Conservation (phyloP, 768 basidiomycete species). For the Amanita fuliginea region DNA sequence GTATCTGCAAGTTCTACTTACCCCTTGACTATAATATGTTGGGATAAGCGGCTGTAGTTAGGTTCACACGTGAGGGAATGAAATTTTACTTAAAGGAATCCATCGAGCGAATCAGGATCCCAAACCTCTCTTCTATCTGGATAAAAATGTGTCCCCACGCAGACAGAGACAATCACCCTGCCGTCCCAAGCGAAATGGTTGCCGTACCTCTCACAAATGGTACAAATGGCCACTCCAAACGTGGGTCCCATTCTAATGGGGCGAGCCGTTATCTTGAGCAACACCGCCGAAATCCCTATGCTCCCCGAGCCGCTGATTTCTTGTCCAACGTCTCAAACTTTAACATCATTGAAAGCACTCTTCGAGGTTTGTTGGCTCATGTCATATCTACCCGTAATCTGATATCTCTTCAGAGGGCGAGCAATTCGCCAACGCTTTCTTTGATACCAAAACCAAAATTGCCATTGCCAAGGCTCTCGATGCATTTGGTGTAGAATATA, state of each 20-base stretch:
- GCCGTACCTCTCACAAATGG: conserved; percentile 46
- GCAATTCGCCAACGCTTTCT: conserved; percentile 99
- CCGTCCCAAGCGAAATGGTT: conserved; percentile 57
- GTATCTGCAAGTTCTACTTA: no score
- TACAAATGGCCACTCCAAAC: conserved; percentile 16
- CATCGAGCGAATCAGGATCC: background rate
- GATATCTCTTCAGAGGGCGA: conserved; percentile 68
- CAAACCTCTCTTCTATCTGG: conserved; percentile 7
- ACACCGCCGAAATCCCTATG: conserved; percentile 66
- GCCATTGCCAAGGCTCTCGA: conserved; percentile 97
- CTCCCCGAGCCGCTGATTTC: conserved; percentile 85
- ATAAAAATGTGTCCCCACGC: conserved; percentile 53
- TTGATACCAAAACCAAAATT: conserved; percentile 99
- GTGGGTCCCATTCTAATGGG: conserved; percentile 24
- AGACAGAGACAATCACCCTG: conserved; percentile 36
- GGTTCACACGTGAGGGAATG: conserved; percentile 3
- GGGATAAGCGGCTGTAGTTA: background rate
- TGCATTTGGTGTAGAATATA: conserved; percentile 99
- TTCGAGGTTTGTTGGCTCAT: conserved; percentile 55
- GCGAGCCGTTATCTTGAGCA: conserved; percentile 24
- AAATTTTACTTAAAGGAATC: conserved; percentile 8
- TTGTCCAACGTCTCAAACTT: conserved; percentile 89
- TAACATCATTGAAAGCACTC: conserved; percentile 94
- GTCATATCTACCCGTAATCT: background rate
- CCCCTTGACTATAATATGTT: background rate